These are phyloP conservation scores for Macrolepiota dolichaula DNA, from an alignment of 768 basidiomycete species.

Conservation along the genomic window DNA sequence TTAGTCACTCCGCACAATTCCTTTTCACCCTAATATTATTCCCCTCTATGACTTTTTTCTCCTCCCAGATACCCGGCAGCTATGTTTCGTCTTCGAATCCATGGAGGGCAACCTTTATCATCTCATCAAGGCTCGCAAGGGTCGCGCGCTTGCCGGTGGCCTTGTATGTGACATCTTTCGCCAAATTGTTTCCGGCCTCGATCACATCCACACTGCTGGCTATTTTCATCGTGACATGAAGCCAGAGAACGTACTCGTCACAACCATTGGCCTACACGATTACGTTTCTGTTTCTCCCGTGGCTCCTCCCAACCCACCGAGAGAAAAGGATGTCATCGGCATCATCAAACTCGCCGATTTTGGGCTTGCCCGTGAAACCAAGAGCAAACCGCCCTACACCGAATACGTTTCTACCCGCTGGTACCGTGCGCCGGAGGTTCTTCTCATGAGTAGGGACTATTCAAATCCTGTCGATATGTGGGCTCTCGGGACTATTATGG, in stretches of 20 bases:
- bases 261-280: slow-evolving; percentile 92
- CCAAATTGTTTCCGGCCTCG: slow-evolving; percentile 85
- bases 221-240: slow-evolving; percentile 99
- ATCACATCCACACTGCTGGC: slow-evolving; percentile 89
- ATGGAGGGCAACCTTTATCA: slow-evolving; percentile 99
- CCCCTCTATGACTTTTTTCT: slow-evolving; percentile 99
- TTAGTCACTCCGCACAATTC: slow-evolving; percentile 91
- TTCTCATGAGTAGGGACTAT: slow-evolving; percentile 89
- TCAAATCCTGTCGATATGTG: slow-evolving; percentile 99
- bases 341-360: slow-evolving; percentile 99
- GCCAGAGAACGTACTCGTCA: slow-evolving; percentile 97
- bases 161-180: slow-evolving; percentile 93
- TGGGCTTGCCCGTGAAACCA: slow-evolving; percentile 89
- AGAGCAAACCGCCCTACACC: slow-evolving; percentile 89
- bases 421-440: slow-evolving; percentile 98
- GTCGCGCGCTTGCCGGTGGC: slow-evolving; percentile 93
- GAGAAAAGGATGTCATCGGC: slow-evolving; percentile 92
- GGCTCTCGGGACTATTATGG: slow-evolving; percentile 98
- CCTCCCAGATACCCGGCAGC: slow-evolving; percentile 90
- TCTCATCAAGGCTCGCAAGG: slow-evolving; percentile 95
- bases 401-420: slow-evolving; percentile 99
- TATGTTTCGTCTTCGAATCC: slow-evolving; percentile 99
- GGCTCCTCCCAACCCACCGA: slow-evolving; percentile 56
- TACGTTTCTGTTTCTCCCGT: slow-evolving; percentile 80
- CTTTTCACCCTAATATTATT: slow-evolving; percentile 95